Percentiles rank a stretch among this genome's conserved stretches.
Conservation (phyloP, 805 yeast species). For the Myxozyma kluyveri region DNA sequence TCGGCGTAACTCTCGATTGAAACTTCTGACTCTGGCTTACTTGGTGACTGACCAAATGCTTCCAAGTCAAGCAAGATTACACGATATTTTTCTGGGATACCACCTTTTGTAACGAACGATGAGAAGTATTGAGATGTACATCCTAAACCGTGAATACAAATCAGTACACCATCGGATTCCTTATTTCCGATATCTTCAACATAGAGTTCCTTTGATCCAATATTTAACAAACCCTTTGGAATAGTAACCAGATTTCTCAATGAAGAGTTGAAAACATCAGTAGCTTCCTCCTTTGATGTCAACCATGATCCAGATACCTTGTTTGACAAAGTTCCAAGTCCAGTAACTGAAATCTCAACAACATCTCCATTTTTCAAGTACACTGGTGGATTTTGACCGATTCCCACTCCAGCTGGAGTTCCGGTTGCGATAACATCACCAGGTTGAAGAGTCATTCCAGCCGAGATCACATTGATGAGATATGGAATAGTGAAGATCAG, state of each 20-base stretch:
- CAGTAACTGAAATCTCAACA: constrained; percentile 38
- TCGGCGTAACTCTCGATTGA: constrained; percentile 11
- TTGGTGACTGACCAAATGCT: constrained; percentile 17
- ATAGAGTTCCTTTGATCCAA: constrained; percentile 16
- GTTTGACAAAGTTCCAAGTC: constrained; percentile 17
- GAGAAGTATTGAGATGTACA: constrained; percentile 13
- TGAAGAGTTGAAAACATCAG: not conserved
- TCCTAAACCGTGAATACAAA: constrained; percentile 21
- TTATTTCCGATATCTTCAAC: constrained; percentile 19
- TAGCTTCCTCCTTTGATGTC: not conserved
- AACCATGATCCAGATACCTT: constrained; percentile 1
- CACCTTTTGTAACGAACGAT: constrained; percentile 4
- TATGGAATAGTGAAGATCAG: constrained; percentile 47
- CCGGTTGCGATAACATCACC: constrained; percentile 57
- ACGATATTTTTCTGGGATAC: constrained; percentile 10
- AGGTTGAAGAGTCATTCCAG: constrained; percentile 51
- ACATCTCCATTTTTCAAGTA: constrained; percentile 47
- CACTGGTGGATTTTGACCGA: constrained; percentile 44
- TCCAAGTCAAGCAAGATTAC: constrained; percentile 18
- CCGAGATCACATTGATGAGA: constrained; percentile 47
- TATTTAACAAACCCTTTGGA: constrained; percentile 8
- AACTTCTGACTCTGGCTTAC: constrained; percentile 2
- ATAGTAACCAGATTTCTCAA: not conserved
- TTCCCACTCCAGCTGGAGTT: constrained; percentile 55
- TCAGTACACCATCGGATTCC: constrained; percentile 6